These are phyloP conservation scores for Vaccinium darrowii DNA, from an alignment of 148 eudicot species.

Conservation along the genomic window DNA sequence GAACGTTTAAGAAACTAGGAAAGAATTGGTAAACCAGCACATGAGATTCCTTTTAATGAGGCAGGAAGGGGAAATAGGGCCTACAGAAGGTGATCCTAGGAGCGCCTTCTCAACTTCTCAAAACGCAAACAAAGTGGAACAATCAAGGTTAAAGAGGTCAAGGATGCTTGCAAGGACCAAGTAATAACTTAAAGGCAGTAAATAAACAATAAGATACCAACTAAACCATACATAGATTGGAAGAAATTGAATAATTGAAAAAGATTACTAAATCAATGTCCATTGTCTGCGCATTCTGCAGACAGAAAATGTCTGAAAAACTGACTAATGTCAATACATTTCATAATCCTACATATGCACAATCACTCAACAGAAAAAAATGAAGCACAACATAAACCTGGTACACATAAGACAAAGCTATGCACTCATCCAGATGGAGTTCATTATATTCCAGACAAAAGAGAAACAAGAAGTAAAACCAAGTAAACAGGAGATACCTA, in stretches of 20 bases:
- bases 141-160: background rate
- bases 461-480: background rate
- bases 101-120: background rate
- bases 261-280: background rate
- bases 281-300: background rate
- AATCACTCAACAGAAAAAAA: background rate
- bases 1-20: background rate
- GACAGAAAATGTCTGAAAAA: background rate
- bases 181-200: background rate
- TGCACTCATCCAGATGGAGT: background rate
- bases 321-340: background rate
- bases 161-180: background rate
- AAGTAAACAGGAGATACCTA: constrained; percentile 51
- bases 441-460: background rate
- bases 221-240: background rate
- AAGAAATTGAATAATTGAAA: background rate
- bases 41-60: background rate
- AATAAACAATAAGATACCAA: background rate
- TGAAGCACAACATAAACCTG: background rate
- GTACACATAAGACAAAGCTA: background rate
- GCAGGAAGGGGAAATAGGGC: background rate
- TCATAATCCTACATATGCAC: background rate
- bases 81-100: background rate
- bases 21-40: background rate
- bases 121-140: background rate